Conservation (phyloP, 306 rosid species). For the Lithocarpus polystachyus region DNA sequence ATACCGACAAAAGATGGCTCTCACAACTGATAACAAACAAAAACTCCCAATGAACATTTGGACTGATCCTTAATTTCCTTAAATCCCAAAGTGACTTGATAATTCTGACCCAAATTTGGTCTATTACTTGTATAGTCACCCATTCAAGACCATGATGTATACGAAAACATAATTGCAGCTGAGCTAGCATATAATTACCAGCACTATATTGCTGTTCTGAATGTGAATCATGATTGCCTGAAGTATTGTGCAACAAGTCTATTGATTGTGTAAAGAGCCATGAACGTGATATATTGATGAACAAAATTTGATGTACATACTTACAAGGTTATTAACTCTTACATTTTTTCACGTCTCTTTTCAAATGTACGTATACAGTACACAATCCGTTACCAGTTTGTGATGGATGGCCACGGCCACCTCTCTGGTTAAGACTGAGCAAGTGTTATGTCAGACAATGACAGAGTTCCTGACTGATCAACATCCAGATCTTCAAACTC, state of each 20-base stretch:
- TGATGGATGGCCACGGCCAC: neutral
- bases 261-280: neutral
- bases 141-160: neutral
- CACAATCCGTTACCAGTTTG: neutral
- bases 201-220: neutral
- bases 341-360: neutral
- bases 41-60: neutral
- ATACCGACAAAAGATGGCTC: neutral
- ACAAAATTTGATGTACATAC: neutral
- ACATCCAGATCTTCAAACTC: conserved; percentile 84
- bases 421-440: conserved; percentile 45
- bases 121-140: neutral
- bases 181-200: neutral
- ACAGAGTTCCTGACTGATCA: conserved; percentile 81
- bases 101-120: neutral
- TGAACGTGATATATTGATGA: neutral
- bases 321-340: neutral
- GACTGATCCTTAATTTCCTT: neutral
- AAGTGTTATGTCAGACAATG: conserved; percentile 57
- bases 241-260: neutral
- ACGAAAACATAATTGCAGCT: neutral
- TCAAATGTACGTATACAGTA: neutral
- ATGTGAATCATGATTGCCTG: neutral
- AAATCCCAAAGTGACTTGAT: neutral
- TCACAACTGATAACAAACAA: neutral